Conservation (phyloP, 2,329 filamentous ascomycete species). For the Aspergillus vadensis region DNA sequence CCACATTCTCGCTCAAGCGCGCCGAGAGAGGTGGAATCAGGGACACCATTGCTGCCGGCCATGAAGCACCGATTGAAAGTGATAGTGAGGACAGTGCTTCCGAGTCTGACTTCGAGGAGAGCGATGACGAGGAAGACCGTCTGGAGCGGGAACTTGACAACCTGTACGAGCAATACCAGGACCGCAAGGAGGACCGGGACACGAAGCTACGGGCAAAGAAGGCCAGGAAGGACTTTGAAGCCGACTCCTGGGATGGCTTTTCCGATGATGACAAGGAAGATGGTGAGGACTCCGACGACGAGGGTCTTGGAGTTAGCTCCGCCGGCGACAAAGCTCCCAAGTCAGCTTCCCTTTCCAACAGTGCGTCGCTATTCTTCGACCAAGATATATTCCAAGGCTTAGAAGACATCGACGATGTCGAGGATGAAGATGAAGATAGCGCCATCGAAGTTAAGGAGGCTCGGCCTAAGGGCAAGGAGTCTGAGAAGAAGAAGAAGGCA, state of each 20-base stretch:
- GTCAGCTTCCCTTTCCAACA: slow-evolving; percentile 68
- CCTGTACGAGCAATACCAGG: slow-evolving; percentile 84
- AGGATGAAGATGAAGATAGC: slow-evolving; percentile 53
- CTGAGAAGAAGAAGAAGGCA: slow-evolving; percentile 30
- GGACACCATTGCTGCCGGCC: slow-evolving; percentile 70
- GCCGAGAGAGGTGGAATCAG: slow-evolving; percentile 75
- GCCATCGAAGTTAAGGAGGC: slow-evolving; percentile 39
- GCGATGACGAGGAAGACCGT: slow-evolving; percentile 77
- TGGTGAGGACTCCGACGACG: slow-evolving; percentile 58
- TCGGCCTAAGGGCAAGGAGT: slow-evolving; percentile 21
- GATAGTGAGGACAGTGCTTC: slow-evolving; percentile 62
- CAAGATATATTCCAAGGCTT: slow-evolving; percentile 93
- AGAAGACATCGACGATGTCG: slow-evolving; percentile 64
- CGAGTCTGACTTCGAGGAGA: slow-evolving; percentile 61
- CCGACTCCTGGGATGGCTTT: slow-evolving; percentile 91
- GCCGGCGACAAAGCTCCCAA: slow-evolving; percentile 36
- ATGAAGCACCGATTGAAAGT: slow-evolving; percentile 67
- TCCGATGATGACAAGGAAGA: slow-evolving; percentile 64
- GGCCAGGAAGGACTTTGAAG: slow-evolving; percentile 74
- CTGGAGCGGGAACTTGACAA: slow-evolving; percentile 83
- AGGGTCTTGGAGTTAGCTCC: slow-evolving; percentile 40
- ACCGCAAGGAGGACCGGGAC: slow-evolving; percentile 75
- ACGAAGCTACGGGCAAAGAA: slow-evolving; percentile 91
- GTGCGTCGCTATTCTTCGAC: slow-evolving; percentile 86
- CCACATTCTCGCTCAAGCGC: slow-evolving; percentile 83